A percentile compares a stretch with the other conserved stretches of the same genome.
phyloP scores from a whole-genome alignment of 352 stramenopile genomes.

The Pythium periplocum region DNA sequence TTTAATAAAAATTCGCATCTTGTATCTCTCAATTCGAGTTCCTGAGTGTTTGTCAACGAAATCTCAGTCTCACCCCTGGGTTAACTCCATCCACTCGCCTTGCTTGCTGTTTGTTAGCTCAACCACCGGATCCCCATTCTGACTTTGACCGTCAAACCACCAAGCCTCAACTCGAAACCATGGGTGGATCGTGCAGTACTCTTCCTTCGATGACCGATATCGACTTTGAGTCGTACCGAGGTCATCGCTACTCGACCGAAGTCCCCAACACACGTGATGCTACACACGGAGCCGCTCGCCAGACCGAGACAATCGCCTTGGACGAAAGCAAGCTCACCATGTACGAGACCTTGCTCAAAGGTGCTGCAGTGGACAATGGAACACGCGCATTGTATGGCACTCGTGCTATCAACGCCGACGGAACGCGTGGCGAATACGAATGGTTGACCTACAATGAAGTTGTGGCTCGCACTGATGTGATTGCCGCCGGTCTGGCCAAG shows the following conservation, averaged over 20 bases:
- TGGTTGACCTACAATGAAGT: constrained; percentile 40
- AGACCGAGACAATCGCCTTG: constrained; percentile 15
- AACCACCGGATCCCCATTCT: no score
- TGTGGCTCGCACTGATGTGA: constrained; percentile 17
- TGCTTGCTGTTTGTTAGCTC: no score
- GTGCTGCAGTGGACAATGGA: constrained; percentile 18
- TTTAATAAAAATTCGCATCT: no score
- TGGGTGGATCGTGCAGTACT: constrained; percentile 29
- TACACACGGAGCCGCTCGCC: constrained; percentile 26
- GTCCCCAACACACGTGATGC: constrained; percentile 27
- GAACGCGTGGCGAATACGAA: constrained; percentile 23
- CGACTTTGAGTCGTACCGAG: constrained; percentile 41
- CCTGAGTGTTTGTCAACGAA: neutral
- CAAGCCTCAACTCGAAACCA: constrained; percentile 1
- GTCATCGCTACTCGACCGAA: constrained; percentile 25
- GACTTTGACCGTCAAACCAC: no score
- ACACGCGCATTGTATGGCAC: constrained; percentile 23
- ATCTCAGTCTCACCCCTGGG: neutral
- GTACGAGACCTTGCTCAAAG: constrained; percentile 41
- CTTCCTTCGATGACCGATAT: constrained; percentile 32
- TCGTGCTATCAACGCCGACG: constrained; percentile 12
- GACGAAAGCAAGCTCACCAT: constrained; percentile 36
- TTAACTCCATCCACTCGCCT: neutral
- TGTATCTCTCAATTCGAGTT: constrained; percentile 4
- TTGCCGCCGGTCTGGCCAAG: constrained; percentile 16